Conservation (phyloP, 2,329 filamentous ascomycete species). For the Coniochaeta sp. region DNA sequence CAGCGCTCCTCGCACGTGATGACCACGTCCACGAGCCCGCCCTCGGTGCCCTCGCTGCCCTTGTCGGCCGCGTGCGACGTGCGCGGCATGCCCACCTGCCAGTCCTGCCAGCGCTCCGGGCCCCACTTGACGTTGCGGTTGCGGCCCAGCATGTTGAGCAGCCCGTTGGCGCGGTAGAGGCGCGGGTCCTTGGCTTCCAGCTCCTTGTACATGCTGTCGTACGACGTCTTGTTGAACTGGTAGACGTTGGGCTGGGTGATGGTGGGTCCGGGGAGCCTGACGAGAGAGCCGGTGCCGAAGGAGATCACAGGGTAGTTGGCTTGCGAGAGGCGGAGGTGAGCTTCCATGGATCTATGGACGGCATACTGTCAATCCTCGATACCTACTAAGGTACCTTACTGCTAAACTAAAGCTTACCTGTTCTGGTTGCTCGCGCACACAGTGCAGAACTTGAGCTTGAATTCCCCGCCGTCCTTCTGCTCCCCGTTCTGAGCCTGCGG, state of each 20-base stretch:
- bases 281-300: slow-evolving; percentile 91
- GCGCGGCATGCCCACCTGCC: slow-evolving; percentile 79
- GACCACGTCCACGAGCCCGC: slow-evolving; percentile 85
- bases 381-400: not conserved
- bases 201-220: slow-evolving; percentile 90
- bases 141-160: slow-evolving; percentile 90
- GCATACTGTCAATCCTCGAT: slow-evolving; percentile 7
- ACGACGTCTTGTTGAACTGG: slow-evolving; percentile 94
- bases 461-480: slow-evolving; percentile 49
- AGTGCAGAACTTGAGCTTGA: slow-evolving; percentile 93
- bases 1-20: slow-evolving; percentile 97
- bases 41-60: slow-evolving; percentile 75
- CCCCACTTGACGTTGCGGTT: slow-evolving; percentile 92
- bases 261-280: slow-evolving; percentile 83
- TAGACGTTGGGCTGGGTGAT: slow-evolving; percentile 96
- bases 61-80: slow-evolving; percentile 69
- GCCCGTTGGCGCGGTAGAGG: slow-evolving; percentile 84
- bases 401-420: slow-evolving; percentile 46
- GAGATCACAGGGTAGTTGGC: slow-evolving; percentile 93
- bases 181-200: slow-evolving; percentile 77
- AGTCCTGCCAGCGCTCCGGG: slow-evolving; percentile 96
- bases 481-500: slow-evolving; percentile 30
- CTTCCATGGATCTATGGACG: slow-evolving; percentile 78
- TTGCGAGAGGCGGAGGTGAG: slow-evolving; percentile 84
- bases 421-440: slow-evolving; percentile 99